A percentile compares a stretch with the other conserved stretches of the same genome.
Conservation (phyloP, 2,329 filamentous ascomycete species). For the Leptographium galeiforme region DNA sequence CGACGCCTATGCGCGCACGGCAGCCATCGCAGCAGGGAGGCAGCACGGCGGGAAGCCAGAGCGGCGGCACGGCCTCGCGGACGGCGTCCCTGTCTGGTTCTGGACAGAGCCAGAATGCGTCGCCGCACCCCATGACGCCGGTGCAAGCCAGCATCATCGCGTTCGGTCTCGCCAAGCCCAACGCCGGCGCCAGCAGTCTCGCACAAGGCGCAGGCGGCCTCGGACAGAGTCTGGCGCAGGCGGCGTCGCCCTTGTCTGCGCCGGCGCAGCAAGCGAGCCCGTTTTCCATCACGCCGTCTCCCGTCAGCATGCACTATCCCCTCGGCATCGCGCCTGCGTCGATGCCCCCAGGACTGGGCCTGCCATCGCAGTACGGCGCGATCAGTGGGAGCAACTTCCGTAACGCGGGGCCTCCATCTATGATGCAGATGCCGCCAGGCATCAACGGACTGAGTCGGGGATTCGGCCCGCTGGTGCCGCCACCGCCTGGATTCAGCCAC, state of each 20-base stretch:
- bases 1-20: constrained; percentile 64
- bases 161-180: constrained; percentile 36
- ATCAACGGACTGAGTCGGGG: constrained; percentile 30
- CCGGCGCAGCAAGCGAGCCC: constrained; percentile 28
- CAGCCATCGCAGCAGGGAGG: constrained; percentile 70
- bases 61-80: constrained; percentile 44
- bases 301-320: constrained; percentile 24
- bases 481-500: constrained; percentile 43
- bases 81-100: constrained; percentile 47
- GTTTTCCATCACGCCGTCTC: constrained; percentile 28
- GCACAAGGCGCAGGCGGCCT: constrained; percentile 2
- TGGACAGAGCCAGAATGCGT: constrained; percentile 40
- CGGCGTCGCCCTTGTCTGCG: neutral
- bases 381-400: constrained; percentile 1
- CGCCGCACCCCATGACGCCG: constrained; percentile 48
- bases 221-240: neutral
- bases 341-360: constrained; percentile 5
- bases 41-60: constrained; percentile 45
- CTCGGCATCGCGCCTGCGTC: constrained; percentile 20
- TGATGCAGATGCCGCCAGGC: constrained; percentile 43
- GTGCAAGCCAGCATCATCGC: constrained; percentile 52
- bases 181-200: constrained; percentile 3
- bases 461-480: constrained; percentile 30
- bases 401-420: constrained; percentile 23
- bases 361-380: constrained; percentile 1